Evolutionary conservation across 345 rosid species (phyloP), one percentile per base, ranked within the genome.

Genomic region (Euphorbia peplus): DNA sequence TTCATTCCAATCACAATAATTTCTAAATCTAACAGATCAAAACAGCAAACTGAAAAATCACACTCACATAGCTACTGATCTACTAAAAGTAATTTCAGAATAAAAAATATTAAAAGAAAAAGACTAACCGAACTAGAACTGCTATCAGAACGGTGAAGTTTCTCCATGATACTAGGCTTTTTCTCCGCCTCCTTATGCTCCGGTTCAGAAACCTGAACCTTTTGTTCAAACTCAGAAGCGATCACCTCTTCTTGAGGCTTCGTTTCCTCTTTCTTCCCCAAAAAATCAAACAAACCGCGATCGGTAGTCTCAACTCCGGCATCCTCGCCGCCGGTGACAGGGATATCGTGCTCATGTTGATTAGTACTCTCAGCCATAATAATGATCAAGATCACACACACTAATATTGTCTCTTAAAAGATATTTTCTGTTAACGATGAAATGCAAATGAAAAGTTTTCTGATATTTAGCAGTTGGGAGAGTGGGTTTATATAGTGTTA

Each of bases 101-200:
- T 11, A 4, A 57, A 24, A 8, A 24, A 10, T 12, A 26, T n/a
- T n/a, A 8, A 2, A 14, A 22, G 13, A 25, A 25, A 8, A 30
- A 2, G 8, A 87, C 99, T 95, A 86, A 95, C 99, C 48, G 97
- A 95, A 86, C 95, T 87, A n/a, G 93, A 87, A 80, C 93, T 88
- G 84, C 93, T 89, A 69, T 64, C 75, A 4, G 83, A 78, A 66
- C 87, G 84, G 73, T 84, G 91, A 70, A 95, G 84, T 83, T 95
- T 91, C 62, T 85, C 92, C 14, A 85, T 63, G 19, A 91, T 82
- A 56, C 81, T 55, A 25, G 52, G 83, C 68, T 89, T 83, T 79
- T 90, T 83, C 80, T 82, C 83, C 46, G 79, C 84, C 63, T 80
- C 80, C 54, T 79, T 75, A 4, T 28, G 68, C 18, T 54, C 76